These are phyloP conservation scores for Fragaria iinumae DNA, from an alignment of 306 rosid species.

Conservation along the genomic window DNA sequence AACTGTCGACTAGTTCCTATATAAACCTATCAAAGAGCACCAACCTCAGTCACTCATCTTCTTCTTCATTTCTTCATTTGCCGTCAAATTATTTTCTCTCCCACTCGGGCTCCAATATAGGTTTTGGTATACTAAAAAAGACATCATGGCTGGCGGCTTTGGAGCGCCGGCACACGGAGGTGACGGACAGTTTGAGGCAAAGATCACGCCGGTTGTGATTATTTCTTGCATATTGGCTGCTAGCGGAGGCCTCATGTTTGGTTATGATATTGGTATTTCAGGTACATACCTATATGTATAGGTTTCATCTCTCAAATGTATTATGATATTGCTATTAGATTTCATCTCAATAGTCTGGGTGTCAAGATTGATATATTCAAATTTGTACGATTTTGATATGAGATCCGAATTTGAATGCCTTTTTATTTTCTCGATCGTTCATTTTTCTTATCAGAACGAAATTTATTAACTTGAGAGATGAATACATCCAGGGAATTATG, in stretches of 20 bases:
- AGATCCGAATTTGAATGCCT: not conserved
- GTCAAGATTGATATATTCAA: not conserved
- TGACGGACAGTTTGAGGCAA: constrained; percentile 36
- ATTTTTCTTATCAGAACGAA: not conserved
- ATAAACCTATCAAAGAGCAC: not conserved
- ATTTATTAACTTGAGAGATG: no score
- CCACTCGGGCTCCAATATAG: not conserved
- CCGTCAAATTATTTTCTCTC: not conserved
- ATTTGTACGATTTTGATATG: not conserved
- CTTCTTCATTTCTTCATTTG: not conserved
- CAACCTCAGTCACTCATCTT: not conserved
- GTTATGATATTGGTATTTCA: constrained; percentile 61
- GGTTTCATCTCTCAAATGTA: not conserved
- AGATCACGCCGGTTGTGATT: constrained; percentile 39
- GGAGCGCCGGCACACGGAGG: not conserved
- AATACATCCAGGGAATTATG: no score
- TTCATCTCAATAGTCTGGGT: rapidly evolving
- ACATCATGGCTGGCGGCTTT: constrained; percentile 33
- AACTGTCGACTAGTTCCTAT: not conserved
- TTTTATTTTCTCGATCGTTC: not conserved
- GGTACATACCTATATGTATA: constrained; percentile 20
- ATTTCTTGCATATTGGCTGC: constrained; percentile 53
- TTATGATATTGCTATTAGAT: not conserved
- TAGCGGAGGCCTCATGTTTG: constrained; percentile 64
- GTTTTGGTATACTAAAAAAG: not conserved